These are phyloP conservation scores for Ophiostoma pallidulum DNA, from an alignment of 2,329 filamentous ascomycete species.

Conservation along the genomic window DNA sequence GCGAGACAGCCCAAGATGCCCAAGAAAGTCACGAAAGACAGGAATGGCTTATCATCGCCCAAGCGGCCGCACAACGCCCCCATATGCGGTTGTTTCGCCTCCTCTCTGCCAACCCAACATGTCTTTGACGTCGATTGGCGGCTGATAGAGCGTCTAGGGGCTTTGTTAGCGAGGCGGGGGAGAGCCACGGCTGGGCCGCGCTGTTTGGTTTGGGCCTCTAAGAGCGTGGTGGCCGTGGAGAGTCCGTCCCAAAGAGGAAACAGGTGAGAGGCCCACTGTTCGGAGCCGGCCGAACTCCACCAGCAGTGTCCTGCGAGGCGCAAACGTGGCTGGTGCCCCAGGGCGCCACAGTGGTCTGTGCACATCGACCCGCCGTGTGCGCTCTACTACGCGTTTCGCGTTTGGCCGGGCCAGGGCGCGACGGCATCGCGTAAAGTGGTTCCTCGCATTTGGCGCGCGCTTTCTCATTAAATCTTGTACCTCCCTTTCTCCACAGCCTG, in stretches of 20 bases:
- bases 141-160: too few relatives aligned
- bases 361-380: not conserved
- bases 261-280: not conserved
- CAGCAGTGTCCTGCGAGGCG: not conserved
- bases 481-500: too few relatives aligned
- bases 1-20: not conserved
- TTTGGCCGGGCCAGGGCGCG: not conserved
- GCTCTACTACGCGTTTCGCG: conserved; percentile 3
- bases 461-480: conserved; percentile 7
- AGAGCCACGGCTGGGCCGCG: too few relatives aligned
- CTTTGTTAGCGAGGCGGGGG: not conserved
- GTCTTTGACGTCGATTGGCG: conserved; percentile 4
- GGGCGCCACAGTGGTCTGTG: conserved; percentile 7
- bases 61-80: not conserved
- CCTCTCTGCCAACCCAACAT: not conserved
- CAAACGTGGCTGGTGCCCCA: not conserved
- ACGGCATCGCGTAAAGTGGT: conserved; percentile 13
- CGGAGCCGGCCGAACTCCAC: not conserved
- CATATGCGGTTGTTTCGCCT: not conserved
- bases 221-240: too few relatives aligned
- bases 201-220: too few relatives aligned
- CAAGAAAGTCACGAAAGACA: not conserved
- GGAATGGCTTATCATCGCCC: not conserved
- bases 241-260: not conserved
- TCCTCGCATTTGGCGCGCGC: conserved; percentile 9